Evolutionary conservation across 2,329 filamentous ascomycete species (phyloP).

Genomic region (Colletotrichum magnum): DNA sequence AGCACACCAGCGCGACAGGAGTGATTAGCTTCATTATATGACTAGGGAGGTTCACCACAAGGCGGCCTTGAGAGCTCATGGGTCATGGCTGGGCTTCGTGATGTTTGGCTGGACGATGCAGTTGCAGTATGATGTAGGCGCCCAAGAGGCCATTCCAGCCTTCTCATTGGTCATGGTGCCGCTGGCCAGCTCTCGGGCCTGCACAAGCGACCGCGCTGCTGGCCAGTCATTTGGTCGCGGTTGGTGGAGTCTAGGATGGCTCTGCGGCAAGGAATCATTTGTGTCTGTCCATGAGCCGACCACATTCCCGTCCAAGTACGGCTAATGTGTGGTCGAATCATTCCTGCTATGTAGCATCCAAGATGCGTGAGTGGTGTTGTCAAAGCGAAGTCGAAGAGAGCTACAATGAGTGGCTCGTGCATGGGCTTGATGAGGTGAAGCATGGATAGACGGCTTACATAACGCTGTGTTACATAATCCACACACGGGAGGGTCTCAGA

Average conservation of each 20-base stretch:
- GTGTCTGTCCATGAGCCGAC: background rate
- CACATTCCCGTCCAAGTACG: background rate
- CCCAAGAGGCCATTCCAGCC: conserved; percentile 24
- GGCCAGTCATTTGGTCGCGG: conserved; percentile 38
- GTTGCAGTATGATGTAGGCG: conserved; percentile 42
- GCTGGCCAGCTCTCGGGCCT: conserved; percentile 39
- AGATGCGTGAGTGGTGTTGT: conserved; percentile 12
- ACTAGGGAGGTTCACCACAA: conserved; percentile 25
- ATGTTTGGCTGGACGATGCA: conserved; percentile 41
- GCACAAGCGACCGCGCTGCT: conserved; percentile 31
- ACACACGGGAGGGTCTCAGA: no score
- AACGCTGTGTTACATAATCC: conserved; percentile 6
- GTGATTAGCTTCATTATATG: conserved; percentile 41
- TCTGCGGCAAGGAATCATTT: conserved; percentile 8
- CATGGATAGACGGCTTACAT: conserved; percentile 4
- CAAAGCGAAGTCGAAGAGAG: background rate
- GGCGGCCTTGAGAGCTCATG: conserved; percentile 27
- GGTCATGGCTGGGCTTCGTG: conserved; percentile 32
- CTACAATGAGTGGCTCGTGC: conserved; percentile 14
- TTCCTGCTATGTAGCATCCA: background rate
- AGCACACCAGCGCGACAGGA: conserved; percentile 27
- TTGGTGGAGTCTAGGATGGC: conserved; percentile 21
- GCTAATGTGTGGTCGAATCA: conserved; percentile 28
- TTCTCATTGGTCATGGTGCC: conserved; percentile 40
- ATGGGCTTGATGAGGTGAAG: background rate